phyloP scores from a whole-genome alignment of 2,329 filamentous ascomycete species.

The Penicillium freii region DNA sequence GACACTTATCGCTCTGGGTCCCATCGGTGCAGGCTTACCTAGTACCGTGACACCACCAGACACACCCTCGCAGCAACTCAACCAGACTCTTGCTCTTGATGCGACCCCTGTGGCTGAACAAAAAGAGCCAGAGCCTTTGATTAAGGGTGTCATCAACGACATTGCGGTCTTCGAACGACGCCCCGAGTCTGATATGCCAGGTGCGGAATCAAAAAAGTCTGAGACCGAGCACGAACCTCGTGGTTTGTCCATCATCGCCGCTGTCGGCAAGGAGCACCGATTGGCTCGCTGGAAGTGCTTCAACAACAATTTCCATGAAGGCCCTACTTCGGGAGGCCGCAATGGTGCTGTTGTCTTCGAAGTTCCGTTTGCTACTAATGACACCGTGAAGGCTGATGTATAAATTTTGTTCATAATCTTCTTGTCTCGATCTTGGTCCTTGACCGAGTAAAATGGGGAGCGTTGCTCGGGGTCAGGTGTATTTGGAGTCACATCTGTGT shows the following conservation, averaged over 20 bases:
- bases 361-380: slow-evolving; percentile 53
- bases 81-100: slow-evolving; percentile 34
- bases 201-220: slow-evolving; percentile 22
- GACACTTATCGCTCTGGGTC: slow-evolving; percentile 69
- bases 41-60: slow-evolving; percentile 22
- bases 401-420: slow-evolving; percentile 19
- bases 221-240: slow-evolving; percentile 44
- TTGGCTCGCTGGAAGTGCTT: slow-evolving; percentile 73
- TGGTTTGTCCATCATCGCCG: slow-evolving; percentile 81
- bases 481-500: slow-evolving; percentile 22
- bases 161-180: slow-evolving; percentile 84
- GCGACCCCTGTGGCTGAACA: slow-evolving; percentile 23
- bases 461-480: slow-evolving; percentile 22
- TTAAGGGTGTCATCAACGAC: slow-evolving; percentile 82
- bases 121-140: slow-evolving; percentile 34
- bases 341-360: slow-evolving; percentile 91
- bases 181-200: slow-evolving; percentile 28
- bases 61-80: slow-evolving; percentile 35
- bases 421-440: slow-evolving; percentile 8
- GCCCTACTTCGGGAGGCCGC: slow-evolving; percentile 51
- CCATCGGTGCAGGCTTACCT: slow-evolving; percentile 51
- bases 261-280: slow-evolving; percentile 79
- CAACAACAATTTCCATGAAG: slow-evolving; percentile 38
- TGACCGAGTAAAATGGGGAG: slow-evolving; percentile 14
- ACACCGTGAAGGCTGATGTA: slow-evolving; percentile 20